These are phyloP conservation scores for Calonectria montana DNA, from an alignment of 2,329 filamentous ascomycete genomes.

Conservation along the genomic window DNA sequence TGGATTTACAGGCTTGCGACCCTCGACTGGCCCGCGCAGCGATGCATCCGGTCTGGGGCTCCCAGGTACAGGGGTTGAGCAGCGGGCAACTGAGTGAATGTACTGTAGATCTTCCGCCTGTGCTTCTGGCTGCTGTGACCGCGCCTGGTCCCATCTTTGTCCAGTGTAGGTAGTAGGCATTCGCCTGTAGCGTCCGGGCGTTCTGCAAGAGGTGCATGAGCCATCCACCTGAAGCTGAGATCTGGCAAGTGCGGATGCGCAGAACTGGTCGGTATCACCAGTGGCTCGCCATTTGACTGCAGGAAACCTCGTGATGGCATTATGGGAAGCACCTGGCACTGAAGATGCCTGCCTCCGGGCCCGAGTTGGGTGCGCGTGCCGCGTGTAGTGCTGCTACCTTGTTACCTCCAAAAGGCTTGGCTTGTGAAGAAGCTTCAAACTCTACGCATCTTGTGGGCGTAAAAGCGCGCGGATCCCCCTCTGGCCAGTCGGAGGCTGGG, in stretches of 20 bases:
- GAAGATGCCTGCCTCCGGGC: neutral
- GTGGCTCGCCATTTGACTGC: neutral
- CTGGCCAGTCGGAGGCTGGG: neutral
- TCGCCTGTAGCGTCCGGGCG: slow-evolving; percentile 3
- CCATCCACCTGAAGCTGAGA: slow-evolving; percentile 25
- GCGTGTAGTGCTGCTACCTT: neutral
- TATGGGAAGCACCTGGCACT: neutral
- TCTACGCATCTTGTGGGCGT: slow-evolving; percentile 12
- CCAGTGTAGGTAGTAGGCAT: slow-evolving; percentile 15
- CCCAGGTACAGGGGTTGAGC: slow-evolving; percentile 22
- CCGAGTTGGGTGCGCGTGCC: neutral
- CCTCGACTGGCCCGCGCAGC: slow-evolving; percentile 18
- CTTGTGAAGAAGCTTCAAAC: slow-evolving; percentile 10
- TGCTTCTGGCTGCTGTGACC: slow-evolving; percentile 2
- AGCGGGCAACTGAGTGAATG: slow-evolving; percentile 11
- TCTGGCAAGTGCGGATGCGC: slow-evolving; percentile 6
- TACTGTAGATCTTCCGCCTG: slow-evolving; percentile 23
- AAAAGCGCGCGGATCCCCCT: slow-evolving; percentile 18
- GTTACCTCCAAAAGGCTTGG: neutral
- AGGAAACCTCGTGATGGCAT: neutral
- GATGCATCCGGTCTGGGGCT: slow-evolving; percentile 25
- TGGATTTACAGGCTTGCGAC: slow-evolving; percentile 16
- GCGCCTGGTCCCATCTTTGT: neutral
- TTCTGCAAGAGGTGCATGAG: slow-evolving; percentile 9
- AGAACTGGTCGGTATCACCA: slow-evolving; percentile 2